Percentiles rank a stretch among this genome's conserved stretches.
Conservation (phyloP, 1,139 yeast genomes). For the Debaryomyces coudertii region DNA sequence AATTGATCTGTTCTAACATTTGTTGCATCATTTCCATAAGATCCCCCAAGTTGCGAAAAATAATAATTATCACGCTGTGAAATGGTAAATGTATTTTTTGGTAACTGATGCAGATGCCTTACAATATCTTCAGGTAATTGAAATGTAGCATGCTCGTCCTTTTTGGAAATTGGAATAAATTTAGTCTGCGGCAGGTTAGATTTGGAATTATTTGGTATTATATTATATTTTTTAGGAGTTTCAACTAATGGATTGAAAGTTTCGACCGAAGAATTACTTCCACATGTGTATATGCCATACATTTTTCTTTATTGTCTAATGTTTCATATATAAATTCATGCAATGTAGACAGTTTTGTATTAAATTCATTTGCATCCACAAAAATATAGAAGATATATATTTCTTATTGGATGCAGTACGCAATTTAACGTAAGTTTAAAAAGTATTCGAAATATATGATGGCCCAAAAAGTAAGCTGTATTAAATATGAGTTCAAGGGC, state of each 20-base stretch:
- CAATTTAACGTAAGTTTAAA: neutral
- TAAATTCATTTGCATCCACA: slow-evolving; percentile 15
- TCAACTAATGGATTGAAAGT: neutral
- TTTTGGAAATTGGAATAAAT: neutral
- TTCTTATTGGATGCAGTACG: neutral
- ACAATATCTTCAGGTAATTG: neutral
- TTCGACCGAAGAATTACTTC: neutral
- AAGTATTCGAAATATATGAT: neutral
- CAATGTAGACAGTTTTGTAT: neutral
- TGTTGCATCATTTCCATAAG: neutral
- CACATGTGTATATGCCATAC: neutral
- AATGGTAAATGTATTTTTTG: neutral
- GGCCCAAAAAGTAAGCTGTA: neutral
- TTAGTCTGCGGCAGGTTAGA: neutral
- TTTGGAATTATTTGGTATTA: neutral
- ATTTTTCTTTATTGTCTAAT: neutral
- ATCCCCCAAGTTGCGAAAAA: slow-evolving; percentile 4
- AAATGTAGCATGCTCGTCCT: neutral
- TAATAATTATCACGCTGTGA: neutral
- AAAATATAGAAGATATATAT: neutral
- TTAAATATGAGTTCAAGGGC: slow-evolving; percentile 70
- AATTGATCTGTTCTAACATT: neutral
- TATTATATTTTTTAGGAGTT: neutral
- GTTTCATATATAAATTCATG: neutral
- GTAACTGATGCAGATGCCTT: neutral